Percentiles rank a stretch among this genome's conserved stretches.
Conservation (phyloP, 176 grass and related monocot genomes). For the Areca catechu region DNA sequence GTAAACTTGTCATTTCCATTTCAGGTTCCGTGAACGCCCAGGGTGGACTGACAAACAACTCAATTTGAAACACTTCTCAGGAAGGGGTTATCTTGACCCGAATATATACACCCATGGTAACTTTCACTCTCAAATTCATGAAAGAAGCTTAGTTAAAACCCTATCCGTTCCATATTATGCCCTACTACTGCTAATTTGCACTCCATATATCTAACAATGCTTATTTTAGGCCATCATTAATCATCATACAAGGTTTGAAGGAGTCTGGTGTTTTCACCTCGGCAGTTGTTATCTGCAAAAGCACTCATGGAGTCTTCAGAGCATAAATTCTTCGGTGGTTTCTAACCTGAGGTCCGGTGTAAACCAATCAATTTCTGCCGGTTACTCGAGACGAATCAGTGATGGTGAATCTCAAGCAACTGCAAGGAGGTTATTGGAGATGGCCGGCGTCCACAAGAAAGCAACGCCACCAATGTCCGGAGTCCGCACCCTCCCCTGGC, state of each 20-base stretch:
- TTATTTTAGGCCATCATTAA: slow-evolving; percentile 61
- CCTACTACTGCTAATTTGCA: background rate
- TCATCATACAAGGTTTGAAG: slow-evolving; percentile 83
- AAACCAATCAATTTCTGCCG: background rate
- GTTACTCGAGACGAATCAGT: slow-evolving; percentile 2
- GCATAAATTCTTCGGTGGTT: slow-evolving; percentile 16
- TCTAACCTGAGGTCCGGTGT: slow-evolving; percentile 22
- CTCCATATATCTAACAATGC: background rate
- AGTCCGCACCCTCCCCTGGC: slow-evolving; percentile 36
- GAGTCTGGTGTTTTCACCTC: slow-evolving; percentile 75
- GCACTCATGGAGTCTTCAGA: slow-evolving; percentile 29
- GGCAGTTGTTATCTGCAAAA: slow-evolving; percentile 70
- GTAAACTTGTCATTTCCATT: background rate
- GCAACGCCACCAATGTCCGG: slow-evolving; percentile 71
- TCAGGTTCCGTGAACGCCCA: slow-evolving; percentile 88
- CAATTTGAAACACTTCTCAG: slow-evolving; percentile 82
- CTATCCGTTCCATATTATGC: too few species aligned
- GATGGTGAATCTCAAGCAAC: slow-evolving; percentile 35
- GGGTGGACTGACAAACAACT: slow-evolving; percentile 79
- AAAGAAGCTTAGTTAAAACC: background rate
- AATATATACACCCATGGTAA: slow-evolving; percentile 96
- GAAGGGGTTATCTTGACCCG: slow-evolving; percentile 88
- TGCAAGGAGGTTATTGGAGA: slow-evolving; percentile 70
- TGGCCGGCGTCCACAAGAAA: slow-evolving; percentile 32
- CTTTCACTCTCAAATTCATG: background rate